Evolutionary conservation across 1,284 basidiomycete species (phyloP).

Genomic region (Wallemia hederae): DNA sequence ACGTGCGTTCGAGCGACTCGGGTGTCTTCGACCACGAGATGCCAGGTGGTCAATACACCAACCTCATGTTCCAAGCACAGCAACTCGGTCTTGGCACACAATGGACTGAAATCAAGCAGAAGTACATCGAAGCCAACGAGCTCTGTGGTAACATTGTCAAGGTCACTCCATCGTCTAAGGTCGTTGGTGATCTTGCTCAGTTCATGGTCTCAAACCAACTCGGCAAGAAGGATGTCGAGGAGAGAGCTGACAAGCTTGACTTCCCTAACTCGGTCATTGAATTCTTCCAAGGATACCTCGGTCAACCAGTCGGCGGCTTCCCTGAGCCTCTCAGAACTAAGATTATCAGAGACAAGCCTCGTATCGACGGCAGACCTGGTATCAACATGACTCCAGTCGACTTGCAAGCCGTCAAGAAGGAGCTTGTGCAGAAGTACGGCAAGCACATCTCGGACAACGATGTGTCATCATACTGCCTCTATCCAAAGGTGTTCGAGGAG

Average conservation of each 20-base stretch:
- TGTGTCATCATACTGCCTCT: constrained; percentile 87
- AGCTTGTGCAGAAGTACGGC: constrained; percentile 76
- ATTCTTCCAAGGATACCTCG: constrained; percentile 94
- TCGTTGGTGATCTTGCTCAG: constrained; percentile 95
- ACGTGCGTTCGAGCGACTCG: constrained; percentile 83
- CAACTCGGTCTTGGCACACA: constrained; percentile 91
- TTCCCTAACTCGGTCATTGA: constrained; percentile 91
- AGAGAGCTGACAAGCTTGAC: constrained; percentile 64
- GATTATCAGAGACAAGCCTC: constrained; percentile 75
- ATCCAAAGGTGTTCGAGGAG: constrained; percentile 36
- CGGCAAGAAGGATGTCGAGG: constrained; percentile 55
- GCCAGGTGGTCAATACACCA: constrained; percentile 95
- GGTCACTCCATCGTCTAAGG: constrained; percentile 97
- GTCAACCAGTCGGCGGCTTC: constrained; percentile 91
- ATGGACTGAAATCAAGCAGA: constrained; percentile 95
- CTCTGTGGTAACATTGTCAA: constrained; percentile 97
- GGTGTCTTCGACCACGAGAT: constrained; percentile 99
- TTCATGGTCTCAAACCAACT: constrained; percentile 95
- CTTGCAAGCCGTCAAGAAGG: constrained; percentile 84
- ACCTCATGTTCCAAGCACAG: constrained; percentile 93
- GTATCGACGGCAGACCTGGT: constrained; percentile 81
- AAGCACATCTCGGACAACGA: constrained; percentile 76
- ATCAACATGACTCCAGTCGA: constrained; percentile 59
- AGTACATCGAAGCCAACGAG: constrained; percentile 88
- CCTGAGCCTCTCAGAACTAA: constrained; percentile 76